Conservation (phyloP, 2,329 filamentous ascomycete species). For the Daldinia sp. region DNA sequence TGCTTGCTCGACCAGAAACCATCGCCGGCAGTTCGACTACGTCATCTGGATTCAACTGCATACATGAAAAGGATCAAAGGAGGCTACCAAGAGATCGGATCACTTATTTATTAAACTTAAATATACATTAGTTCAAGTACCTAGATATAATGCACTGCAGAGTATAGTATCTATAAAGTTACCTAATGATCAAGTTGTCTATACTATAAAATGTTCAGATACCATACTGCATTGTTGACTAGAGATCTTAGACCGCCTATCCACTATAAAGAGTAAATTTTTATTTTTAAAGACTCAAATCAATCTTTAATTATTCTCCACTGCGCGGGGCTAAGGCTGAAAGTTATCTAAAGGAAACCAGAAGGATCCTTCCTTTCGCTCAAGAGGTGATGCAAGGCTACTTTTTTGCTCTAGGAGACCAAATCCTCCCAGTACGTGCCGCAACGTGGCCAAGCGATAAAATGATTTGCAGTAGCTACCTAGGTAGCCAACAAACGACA, state of each 20-base stretch:
- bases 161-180: not conserved
- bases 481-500: not conserved
- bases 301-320: constrained; percentile 8
- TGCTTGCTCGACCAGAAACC: not conserved
- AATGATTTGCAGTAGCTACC: not conserved
- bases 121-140: not conserved
- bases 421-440: not conserved
- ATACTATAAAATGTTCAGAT: not conserved
- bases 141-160: no score
- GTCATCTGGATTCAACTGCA: constrained; percentile 3
- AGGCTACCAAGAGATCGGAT: not conserved
- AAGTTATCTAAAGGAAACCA: not conserved
- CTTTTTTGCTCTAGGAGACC: not conserved
- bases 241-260: not conserved
- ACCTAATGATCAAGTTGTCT: not conserved
- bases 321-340: constrained; percentile 2
- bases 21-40: constrained; percentile 2
- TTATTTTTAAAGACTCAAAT: constrained; percentile 2
- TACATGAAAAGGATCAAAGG: not conserved
- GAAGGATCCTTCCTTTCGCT: not conserved
- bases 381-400: not conserved
- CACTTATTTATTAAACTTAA: not conserved
- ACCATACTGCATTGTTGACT: not conserved
- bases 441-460: constrained; percentile 4
- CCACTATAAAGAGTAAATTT: not conserved